Conservation (phyloP, 2,329 filamentous ascomycete genomes). For the Colletotrichum cuscutae region DNA sequence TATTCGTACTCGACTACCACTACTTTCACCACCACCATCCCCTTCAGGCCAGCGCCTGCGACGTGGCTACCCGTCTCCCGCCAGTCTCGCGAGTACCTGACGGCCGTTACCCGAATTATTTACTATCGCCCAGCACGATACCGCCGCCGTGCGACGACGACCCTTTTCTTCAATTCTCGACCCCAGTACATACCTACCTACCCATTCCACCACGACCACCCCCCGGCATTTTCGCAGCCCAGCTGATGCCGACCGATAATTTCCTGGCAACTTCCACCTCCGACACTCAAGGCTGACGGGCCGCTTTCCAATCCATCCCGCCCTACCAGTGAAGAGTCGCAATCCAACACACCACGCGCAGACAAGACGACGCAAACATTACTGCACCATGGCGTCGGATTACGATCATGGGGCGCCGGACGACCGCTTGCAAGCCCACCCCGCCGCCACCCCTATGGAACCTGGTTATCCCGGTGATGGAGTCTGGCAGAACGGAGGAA, state of each 20-base stretch:
- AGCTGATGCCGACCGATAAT: constrained; percentile 38
- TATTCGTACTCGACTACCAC: constrained; percentile 24
- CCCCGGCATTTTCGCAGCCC: constrained; percentile 27
- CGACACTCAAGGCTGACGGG: constrained; percentile 36
- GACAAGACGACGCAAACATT: constrained; percentile 7
- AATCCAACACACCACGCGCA: constrained; percentile 27
- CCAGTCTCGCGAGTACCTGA: constrained; percentile 32
- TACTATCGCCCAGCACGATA: constrained; percentile 29
- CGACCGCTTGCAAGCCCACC: constrained; percentile 48
- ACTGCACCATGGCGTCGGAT: constrained; percentile 55
- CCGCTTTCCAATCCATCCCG: constrained; percentile 23
- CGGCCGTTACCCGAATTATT: constrained; percentile 26
- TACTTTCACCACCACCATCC: constrained; percentile 21
- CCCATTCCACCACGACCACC: not conserved
- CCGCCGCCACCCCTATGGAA: constrained; percentile 41
- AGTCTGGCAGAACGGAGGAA: constrained; percentile 50
- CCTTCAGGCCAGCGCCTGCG: constrained; percentile 31
- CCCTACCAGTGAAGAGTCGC: constrained; percentile 28
- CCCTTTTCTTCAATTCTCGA: constrained; percentile 27
- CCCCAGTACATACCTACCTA: constrained; percentile 29
- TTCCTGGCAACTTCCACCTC: constrained; percentile 28
- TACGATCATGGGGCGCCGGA: constrained; percentile 54
- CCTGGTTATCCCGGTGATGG: constrained; percentile 45
- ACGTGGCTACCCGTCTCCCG: constrained; percentile 27
- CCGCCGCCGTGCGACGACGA: constrained; percentile 32